phyloP scores from a whole-genome alignment of 257 asterid species.

The Solanum bulbocastanum region DNA sequence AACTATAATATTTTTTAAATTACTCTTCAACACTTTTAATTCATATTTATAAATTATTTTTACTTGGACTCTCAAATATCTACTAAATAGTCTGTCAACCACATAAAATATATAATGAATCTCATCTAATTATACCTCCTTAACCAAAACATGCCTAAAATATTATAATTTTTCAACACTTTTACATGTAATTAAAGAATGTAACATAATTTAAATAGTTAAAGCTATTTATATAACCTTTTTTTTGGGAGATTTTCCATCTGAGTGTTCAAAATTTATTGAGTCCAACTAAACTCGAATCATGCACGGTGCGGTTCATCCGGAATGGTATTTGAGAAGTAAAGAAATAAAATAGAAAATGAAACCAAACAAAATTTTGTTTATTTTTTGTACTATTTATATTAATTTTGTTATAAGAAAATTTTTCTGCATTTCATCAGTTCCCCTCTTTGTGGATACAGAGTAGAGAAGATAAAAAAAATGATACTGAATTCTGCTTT shows the following conservation, averaged over 20 bases:
- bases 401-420: neutral
- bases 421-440: neutral
- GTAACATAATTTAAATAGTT: neutral
- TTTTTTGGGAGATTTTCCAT: no score
- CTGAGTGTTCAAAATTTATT: no score
- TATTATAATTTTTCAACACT: no score
- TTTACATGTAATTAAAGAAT: neutral
- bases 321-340: no score
- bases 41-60: no score
- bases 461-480: neutral
- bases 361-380: neutral
- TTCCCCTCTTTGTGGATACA: neutral
- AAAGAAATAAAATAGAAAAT: no score
- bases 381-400: neutral
- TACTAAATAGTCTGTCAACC: no score
- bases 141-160: neutral
- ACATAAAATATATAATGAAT: neutral
- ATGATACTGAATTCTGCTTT: slow-evolving; percentile 18
- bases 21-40: neutral
- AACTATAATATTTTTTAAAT: no score
- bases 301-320: neutral
- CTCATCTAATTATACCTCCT: neutral
- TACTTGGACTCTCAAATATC: neutral
- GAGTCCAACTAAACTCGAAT: neutral
- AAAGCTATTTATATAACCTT: no score